Evolutionary conservation across 2,329 filamentous ascomycete genomes (phyloP), one percentile per base, ranked within the genome.

Genomic region (Sporothrix variecibatus): DNA sequence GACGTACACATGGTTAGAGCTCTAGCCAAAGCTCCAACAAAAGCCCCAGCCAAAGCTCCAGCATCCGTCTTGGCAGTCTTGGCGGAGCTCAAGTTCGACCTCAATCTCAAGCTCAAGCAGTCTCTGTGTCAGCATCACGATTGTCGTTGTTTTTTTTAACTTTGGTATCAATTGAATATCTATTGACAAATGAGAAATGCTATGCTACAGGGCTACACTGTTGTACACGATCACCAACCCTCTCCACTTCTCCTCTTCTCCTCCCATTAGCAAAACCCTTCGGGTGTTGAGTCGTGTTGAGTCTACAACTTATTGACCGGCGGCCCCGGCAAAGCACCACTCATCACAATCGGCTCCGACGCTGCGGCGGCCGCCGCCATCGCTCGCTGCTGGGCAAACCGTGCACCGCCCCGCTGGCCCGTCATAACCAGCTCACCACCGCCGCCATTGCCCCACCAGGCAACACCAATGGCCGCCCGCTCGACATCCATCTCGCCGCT

Each of bases 401-500:
- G 38, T 11, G 17, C 62, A 28, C 62, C 70, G 31, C 34, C 65
- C 46, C 51, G 76, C 78, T 77, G 74, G 28, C 77, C 77, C 17
- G 62, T 26, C 65, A 87, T 75, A 8, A 89, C 83, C 76, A 87
- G 79, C 76, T 87, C 87, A 81, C 81, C 89, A 83, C 83, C 88
- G 7, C 87, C 87, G 49, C 82, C 82, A 15, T 86, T 87, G 12
- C 90, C 93, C 95, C 95, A 97, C 95, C 95, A 98, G 1, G 90
- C 89, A 23, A 97, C 92, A 68, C 92, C 94, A 43, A 93, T 87
- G 56, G 91, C 89, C 7, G 93, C 92, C 75, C 94, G 88, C 80
- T 97, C 93, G 31, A 97, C 91, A 82, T 97, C 94, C 90, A 97
- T 92, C 83, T 97, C 94, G 3, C 94, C 94, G 78, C 88, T 91